Base-by-base conservation (phyloP, 2,329 filamentous ascomycete genomes). In the Aurifilum marmelostoma region DNA sequence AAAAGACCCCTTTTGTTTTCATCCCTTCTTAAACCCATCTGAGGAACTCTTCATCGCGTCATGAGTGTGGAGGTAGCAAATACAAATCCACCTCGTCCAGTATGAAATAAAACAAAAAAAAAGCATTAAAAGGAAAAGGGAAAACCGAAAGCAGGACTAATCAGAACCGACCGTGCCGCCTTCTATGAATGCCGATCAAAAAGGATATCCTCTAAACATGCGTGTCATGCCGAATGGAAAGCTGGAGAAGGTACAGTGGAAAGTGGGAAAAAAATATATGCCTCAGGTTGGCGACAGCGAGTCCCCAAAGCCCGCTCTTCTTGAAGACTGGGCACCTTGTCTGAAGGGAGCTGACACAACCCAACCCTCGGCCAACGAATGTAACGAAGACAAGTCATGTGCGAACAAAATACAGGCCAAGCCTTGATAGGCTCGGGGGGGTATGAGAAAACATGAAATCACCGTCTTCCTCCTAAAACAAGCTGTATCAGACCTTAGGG, bases 131-230 rank as follows among this genome's bases (percentile, higher is more conserved):
- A 60, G 21, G 27, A 67, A 63, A 69, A 60, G 64, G 65, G 52
- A 61, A 67, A 69, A 41, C 21, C 52, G 62, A 52, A 67, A 64
- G 52, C 24, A 60, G 50, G 12, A 39, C 59, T 60, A 63, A 63
- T 41, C 29, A 54, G 54, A 59, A 52, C 62, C 67, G 56, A 47
- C 69, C 67, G 52, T 39, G 63, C 58, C 67, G 37, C 65, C 67
- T 63, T 71, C 69, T 69, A 72, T 69, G 65, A 60, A 71, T 72
- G 69, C 71, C 69, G 59, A 66, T 65, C 69, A 62, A 71, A 62
- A 71, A 66, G 63, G 52, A 69, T 66, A 69, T 65, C 69, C 65
- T 71, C 69, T 71, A 71, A 66, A 69, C 67, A 65, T 65, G 61
- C 60, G 63, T 71, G 59, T 63, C 59, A 71, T 71, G 69, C 69